A percentile compares a stretch with the other conserved stretches of the same genome.
Evolutionary conservation across 2,329 filamentous ascomycete genomes (phyloP).

Genomic region (Penicillium sp.): DNA sequence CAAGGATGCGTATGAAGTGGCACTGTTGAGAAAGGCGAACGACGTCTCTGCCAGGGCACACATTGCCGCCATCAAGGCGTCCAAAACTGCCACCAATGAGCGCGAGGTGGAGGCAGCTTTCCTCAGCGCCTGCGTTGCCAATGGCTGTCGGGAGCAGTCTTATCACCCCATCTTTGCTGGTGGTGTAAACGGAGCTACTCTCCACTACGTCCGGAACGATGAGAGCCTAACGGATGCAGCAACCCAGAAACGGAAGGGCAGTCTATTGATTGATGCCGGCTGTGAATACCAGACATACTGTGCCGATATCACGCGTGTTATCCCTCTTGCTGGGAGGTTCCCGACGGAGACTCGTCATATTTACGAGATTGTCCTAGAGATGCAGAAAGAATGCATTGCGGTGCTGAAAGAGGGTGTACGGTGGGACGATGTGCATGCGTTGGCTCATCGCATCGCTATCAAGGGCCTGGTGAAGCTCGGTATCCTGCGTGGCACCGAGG

Average conservation of each 20-base stretch:
- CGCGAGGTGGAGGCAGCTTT: slow-evolving; percentile 79
- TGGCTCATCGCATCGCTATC: slow-evolving; percentile 68
- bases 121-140: slow-evolving; percentile 64
- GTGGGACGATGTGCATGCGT: slow-evolving; percentile 68
- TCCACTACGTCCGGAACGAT: slow-evolving; percentile 84
- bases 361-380: slow-evolving; percentile 71
- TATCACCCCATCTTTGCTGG: slow-evolving; percentile 87
- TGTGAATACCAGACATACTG: slow-evolving; percentile 83
- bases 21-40: slow-evolving; percentile 75
- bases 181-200: slow-evolving; percentile 73
- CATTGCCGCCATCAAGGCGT: slow-evolving; percentile 61
- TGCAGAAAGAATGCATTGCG: slow-evolving; percentile 72
- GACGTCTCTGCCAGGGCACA: slow-evolving; percentile 74
- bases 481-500: slow-evolving; percentile 59
- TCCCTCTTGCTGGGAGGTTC: slow-evolving; percentile 71
- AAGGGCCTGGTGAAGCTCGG: slow-evolving; percentile 66
- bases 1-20: slow-evolving; percentile 83
- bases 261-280: slow-evolving; percentile 81
- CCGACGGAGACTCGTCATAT: slow-evolving; percentile 65
- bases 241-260: slow-evolving; percentile 51
- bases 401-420: slow-evolving; percentile 63
- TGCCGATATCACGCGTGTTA: slow-evolving; percentile 82
- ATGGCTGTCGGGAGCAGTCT: slow-evolving; percentile 70
- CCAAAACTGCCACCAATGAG: slow-evolving; percentile 66
- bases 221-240: slow-evolving; percentile 56